Conservation (phyloP, 306 rosid species). For the Canavalia ensiformis region DNA sequence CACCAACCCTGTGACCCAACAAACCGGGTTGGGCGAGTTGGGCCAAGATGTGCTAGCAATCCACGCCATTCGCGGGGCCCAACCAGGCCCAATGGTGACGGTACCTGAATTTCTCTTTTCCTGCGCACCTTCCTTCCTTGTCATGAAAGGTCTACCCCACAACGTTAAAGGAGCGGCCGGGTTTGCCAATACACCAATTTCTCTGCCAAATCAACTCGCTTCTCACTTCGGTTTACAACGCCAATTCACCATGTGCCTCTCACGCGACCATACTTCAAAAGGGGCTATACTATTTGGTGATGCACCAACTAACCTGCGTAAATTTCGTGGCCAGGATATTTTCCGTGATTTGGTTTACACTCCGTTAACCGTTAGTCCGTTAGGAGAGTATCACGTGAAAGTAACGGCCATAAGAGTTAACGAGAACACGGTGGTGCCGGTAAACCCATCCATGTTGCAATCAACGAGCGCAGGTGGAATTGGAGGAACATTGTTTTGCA, state of each 20-base stretch:
- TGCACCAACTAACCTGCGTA: slow-evolving; percentile 24
- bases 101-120: slow-evolving; percentile 65
- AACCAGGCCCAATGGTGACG: slow-evolving; percentile 38
- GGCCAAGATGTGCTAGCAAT: slow-evolving; percentile 61
- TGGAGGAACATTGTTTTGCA: slow-evolving; percentile 56
- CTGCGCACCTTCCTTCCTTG: slow-evolving; percentile 61
- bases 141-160: slow-evolving; percentile 56
- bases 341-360: slow-evolving; percentile 47
- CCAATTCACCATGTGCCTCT: slow-evolving; percentile 61
- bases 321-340: slow-evolving; percentile 30
- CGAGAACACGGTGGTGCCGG: slow-evolving; percentile 44
- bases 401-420: slow-evolving; percentile 53
- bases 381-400: slow-evolving; percentile 60
- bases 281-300: slow-evolving; percentile 63
- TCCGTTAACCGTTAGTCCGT: slow-evolving; percentile 50
- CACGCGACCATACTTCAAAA: slow-evolving; percentile 4
- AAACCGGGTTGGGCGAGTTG: slow-evolving; percentile 54
- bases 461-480: neutral
- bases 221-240: slow-evolving; percentile 60
- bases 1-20: slow-evolving; percentile 60
- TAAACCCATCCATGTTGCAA: neutral
- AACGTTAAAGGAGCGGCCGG: slow-evolving; percentile 58
- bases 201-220: slow-evolving; percentile 58
- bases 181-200: slow-evolving; percentile 57
- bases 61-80: slow-evolving; percentile 38